phyloP scores from a whole-genome alignment of 805 yeast species.

The Maudiozyma serrabonitensis region DNA sequence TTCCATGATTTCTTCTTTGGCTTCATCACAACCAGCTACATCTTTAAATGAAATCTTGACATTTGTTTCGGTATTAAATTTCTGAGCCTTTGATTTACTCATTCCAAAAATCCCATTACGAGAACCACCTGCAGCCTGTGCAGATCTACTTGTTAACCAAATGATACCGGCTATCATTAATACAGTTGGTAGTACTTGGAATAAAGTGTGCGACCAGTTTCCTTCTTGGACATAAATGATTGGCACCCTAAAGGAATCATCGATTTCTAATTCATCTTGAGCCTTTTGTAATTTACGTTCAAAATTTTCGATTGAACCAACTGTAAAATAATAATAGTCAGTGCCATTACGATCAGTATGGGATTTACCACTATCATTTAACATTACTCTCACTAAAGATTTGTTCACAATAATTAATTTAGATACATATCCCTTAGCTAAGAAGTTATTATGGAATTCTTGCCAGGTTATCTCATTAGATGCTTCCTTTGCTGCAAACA shows the following conservation, averaged over 20 bases:
- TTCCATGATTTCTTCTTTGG: conserved; percentile 96
- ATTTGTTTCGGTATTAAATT: conserved; percentile 85
- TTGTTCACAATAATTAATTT: conserved; percentile 70
- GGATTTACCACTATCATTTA: conserved; percentile 52
- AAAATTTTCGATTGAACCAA: conserved; percentile 84
- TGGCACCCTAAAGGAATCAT: conserved; percentile 62
- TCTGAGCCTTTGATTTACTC: conserved; percentile 85
- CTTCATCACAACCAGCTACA: conserved; percentile 96
- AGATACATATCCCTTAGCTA: conserved; percentile 70
- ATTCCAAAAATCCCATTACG: conserved; percentile 79
- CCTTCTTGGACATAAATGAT: conserved; percentile 71
- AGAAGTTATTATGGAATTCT: conserved; percentile 67
- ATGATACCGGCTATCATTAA: conserved; percentile 81
- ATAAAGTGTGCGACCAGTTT: conserved; percentile 47
- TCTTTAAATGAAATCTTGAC: conserved; percentile 83
- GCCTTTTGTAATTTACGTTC: conserved; percentile 71
- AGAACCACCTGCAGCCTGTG: conserved; percentile 37
- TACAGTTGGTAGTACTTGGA: conserved; percentile 81
- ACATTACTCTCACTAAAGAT: conserved; percentile 58
- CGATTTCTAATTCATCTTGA: conserved; percentile 58
- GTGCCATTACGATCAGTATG: conserved; percentile 30
- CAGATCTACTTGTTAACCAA: conserved; percentile 65
- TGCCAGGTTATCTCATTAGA: conserved; percentile 74
- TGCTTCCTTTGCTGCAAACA: conserved; percentile 26
- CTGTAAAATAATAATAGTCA: conserved; percentile 49